Evolutionary conservation across 257 asterid genomes (phyloP), one percentile per base, ranked within the genome.

Genomic region (Salvia rosmarinus): DNA sequence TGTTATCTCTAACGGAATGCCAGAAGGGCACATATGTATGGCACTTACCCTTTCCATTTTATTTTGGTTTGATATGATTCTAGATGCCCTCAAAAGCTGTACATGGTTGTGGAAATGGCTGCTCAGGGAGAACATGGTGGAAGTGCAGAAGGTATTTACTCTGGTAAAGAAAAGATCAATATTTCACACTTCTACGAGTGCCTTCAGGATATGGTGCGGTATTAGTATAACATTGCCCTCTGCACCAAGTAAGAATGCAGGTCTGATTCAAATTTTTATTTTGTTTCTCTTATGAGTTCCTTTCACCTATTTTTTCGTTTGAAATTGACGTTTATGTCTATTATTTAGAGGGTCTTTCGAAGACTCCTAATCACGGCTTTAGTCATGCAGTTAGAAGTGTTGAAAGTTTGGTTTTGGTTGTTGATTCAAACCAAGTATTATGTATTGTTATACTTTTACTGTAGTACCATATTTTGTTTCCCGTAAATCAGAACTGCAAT

Each of bases 61-160:
- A 30, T 39, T 47, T 56, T 65, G 62, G n/a, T 72, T 32, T 43
- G 39, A 28, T 40, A 46, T 77, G 44, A 17, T 67, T 71, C 3
- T 78, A 95, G 98, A 80, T 91, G 88, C 99, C 99, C 80, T 95
- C 79, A 95, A 95, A 95, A 87, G 84, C 84, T 91, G 2, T 95
- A 88, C 77, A 84, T 90, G 93, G 95, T 91, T n/a, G 81, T 95
- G 21, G 96, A 95, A 77, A 95, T 95, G 97, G 96, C 99, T 17
- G 96, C 97, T 62, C 98, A 91, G 74, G 99, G 98, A 19, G 97
- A 89, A 82, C 78, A 70, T 0, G 99, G 99, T 57, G 98, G 98
- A 69, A 83, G 85, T 70, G 95, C 96, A 7, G 96, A 89, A 69
- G 91, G 90, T 46, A 79, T 94, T 66, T 94, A 82, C 64, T 81